Percentiles rank a stretch among this genome's conserved stretches.
phyloP scores from a whole-genome alignment of 352 stramenopile genomes.

The Phytophthora megakarya region DNA sequence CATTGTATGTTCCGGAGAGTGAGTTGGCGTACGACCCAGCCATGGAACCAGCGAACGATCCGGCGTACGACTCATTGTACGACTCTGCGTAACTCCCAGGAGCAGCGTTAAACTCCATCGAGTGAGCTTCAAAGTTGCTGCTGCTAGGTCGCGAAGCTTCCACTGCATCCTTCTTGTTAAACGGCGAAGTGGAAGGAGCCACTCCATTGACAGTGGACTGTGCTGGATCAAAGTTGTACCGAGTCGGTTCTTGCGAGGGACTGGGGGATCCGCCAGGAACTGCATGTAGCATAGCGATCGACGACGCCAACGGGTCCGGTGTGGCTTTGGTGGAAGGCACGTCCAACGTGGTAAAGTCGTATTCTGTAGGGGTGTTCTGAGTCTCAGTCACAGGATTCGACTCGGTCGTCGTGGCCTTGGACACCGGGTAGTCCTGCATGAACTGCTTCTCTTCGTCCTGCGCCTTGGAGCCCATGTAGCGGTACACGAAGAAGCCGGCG shows the following conservation, averaged over 20 bases:
- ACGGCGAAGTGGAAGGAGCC: slow-evolving; percentile 37
- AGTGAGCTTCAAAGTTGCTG: slow-evolving; percentile 57
- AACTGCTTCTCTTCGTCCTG: slow-evolving; percentile 49
- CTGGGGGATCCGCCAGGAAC: slow-evolving; percentile 19
- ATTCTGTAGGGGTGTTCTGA: slow-evolving; percentile 36
- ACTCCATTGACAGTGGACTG: slow-evolving; percentile 38
- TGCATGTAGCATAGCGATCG: slow-evolving; percentile 43
- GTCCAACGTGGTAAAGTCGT: slow-evolving; percentile 46
- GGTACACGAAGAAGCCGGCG: slow-evolving; percentile 48
- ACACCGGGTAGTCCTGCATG: slow-evolving; percentile 35
- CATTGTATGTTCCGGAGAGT: slow-evolving; percentile 52
- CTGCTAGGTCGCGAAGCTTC: slow-evolving; percentile 49
- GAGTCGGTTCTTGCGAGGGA: slow-evolving; percentile 31
- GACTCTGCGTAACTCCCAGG: slow-evolving; percentile 55
- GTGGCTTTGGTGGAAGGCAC: slow-evolving; percentile 28
- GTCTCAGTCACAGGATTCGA: slow-evolving; percentile 22
- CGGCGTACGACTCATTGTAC: slow-evolving; percentile 63
- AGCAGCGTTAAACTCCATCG: slow-evolving; percentile 55
- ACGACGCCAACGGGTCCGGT: slow-evolving; percentile 31
- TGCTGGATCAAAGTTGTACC: slow-evolving; percentile 45
- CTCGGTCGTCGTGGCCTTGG: slow-evolving; percentile 32
- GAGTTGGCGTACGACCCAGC: slow-evolving; percentile 50
- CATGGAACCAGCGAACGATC: slow-evolving; percentile 38
- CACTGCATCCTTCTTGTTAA: slow-evolving; percentile 43
- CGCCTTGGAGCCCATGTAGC: slow-evolving; percentile 26